phyloP scores from a whole-genome alignment of 495 filamentous ascomycete genomes.

The Penicillium lividum region DNA sequence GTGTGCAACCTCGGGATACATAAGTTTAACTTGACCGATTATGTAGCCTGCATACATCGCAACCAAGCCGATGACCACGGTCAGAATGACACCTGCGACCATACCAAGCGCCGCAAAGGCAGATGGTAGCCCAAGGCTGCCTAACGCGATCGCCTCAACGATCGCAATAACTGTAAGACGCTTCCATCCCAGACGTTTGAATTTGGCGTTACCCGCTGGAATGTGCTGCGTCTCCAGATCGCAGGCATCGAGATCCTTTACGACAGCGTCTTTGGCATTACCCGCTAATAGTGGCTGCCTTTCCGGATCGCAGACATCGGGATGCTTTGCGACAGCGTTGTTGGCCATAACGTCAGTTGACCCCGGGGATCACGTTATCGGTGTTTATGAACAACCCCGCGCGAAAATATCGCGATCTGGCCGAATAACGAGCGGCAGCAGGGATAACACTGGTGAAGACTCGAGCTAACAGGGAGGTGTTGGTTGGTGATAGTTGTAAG shows the following conservation, averaged over 20 bases:
- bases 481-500: background rate
- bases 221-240: conserved; percentile 9
- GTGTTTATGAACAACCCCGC: conserved; percentile 1
- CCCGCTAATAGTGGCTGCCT: conserved; percentile 5
- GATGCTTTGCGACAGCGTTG: background rate
- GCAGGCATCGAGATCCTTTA: background rate
- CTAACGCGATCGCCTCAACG: conserved; percentile 64
- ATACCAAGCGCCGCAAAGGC: conserved; percentile 63
- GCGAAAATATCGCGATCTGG: background rate
- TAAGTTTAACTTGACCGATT: conserved; percentile 69
- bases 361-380: background rate
- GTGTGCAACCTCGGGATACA: conserved; percentile 61
- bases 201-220: conserved; percentile 17
- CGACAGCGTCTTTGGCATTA: conserved; percentile 9
- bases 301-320: conserved; percentile 2
- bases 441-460: too few relatives aligned
- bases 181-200: conserved; percentile 39
- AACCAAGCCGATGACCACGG: conserved; percentile 59
- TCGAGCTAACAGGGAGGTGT: background rate
- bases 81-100: conserved; percentile 53
- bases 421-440: background rate
- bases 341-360: background rate
- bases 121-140: conserved; percentile 56
- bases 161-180: conserved; percentile 48
- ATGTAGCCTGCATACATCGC: conserved; percentile 71